Conservation (phyloP, 2,329 filamentous ascomycete species). For the Colletotrichum camelliae region DNA sequence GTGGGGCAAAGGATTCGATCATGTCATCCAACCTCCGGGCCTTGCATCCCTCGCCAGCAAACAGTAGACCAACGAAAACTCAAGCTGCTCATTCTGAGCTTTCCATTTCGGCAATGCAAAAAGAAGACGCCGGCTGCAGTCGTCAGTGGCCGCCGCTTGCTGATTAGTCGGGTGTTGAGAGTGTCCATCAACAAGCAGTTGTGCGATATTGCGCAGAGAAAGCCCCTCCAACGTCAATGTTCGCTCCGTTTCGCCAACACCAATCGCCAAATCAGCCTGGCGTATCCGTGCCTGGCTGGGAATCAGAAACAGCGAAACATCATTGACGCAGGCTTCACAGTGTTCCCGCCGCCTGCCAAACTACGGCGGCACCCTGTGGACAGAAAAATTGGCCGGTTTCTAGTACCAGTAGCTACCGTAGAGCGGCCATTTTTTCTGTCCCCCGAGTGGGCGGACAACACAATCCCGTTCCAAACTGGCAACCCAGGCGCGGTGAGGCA, state of each 20-base stretch:
- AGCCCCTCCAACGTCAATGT: background rate
- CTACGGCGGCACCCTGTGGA: no score
- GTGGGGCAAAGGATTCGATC: slow-evolving; percentile 6
- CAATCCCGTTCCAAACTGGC: background rate
- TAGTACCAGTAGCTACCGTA: no score
- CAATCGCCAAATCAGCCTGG: background rate
- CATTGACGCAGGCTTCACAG: background rate
- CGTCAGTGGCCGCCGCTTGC: background rate
- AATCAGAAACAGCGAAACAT: background rate
- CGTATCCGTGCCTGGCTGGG: background rate
- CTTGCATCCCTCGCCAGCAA: background rate
- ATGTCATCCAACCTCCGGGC: background rate
- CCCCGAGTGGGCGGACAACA: no score
- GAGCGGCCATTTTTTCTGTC: no score
- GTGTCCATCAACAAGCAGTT: background rate
- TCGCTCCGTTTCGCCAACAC: background rate
- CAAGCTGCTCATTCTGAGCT: background rate
- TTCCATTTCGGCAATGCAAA: background rate
- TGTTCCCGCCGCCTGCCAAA: background rate
- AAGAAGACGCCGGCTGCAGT: background rate
- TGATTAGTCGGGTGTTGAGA: background rate
- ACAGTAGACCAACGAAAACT: background rate
- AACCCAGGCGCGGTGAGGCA: slow-evolving; percentile 3
- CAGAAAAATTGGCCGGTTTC: no score
- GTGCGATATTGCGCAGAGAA: background rate